Conservation (phyloP, 495 filamentous ascomycete species). For the Trichoderma parareesei region DNA sequence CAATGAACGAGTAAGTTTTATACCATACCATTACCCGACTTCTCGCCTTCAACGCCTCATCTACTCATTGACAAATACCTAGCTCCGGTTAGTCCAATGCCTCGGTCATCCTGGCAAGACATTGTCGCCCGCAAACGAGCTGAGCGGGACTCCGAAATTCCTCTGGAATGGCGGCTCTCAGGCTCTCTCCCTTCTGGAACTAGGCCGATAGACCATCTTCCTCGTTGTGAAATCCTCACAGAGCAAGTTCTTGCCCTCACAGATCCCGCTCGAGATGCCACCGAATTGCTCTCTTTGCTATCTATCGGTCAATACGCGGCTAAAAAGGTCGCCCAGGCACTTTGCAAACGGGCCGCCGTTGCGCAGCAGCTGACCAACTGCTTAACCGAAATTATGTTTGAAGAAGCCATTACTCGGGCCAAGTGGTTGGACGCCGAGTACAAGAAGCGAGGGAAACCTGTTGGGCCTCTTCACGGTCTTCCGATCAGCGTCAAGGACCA, state of each 20-base stretch:
- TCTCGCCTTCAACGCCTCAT: too few species aligned
- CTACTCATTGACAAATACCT: too few species aligned
- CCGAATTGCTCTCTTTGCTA: slow-evolving; percentile 24
- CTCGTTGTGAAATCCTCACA: slow-evolving; percentile 29
- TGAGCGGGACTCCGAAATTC: slow-evolving; percentile 25
- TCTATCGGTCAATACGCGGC: slow-evolving; percentile 21
- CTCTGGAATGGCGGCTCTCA: slow-evolving; percentile 31
- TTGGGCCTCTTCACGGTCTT: slow-evolving; percentile 61
- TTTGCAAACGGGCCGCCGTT: slow-evolving; percentile 28
- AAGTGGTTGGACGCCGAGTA: slow-evolving; percentile 46
- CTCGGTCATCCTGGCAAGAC: slow-evolving; percentile 24
- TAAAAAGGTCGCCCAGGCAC: slow-evolving; percentile 23
- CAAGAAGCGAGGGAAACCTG: slow-evolving; percentile 33
- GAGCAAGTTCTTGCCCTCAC: slow-evolving; percentile 26
- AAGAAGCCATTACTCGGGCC: slow-evolving; percentile 50
- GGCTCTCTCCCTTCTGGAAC: slow-evolving; percentile 25
- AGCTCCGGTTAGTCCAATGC: not conserved
- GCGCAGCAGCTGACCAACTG: slow-evolving; percentile 44
- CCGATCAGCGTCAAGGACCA: slow-evolving; percentile 60
- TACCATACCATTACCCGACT: too few species aligned
- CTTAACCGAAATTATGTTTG: slow-evolving; percentile 59
- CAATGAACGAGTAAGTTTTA: too few species aligned
- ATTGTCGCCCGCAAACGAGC: slow-evolving; percentile 30
- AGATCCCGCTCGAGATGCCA: slow-evolving; percentile 14
- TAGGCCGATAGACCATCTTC: slow-evolving; percentile 26